These are phyloP conservation scores for Arachis monticola DNA, from an alignment of 331 rosid genomes.

Conservation along the genomic window DNA sequence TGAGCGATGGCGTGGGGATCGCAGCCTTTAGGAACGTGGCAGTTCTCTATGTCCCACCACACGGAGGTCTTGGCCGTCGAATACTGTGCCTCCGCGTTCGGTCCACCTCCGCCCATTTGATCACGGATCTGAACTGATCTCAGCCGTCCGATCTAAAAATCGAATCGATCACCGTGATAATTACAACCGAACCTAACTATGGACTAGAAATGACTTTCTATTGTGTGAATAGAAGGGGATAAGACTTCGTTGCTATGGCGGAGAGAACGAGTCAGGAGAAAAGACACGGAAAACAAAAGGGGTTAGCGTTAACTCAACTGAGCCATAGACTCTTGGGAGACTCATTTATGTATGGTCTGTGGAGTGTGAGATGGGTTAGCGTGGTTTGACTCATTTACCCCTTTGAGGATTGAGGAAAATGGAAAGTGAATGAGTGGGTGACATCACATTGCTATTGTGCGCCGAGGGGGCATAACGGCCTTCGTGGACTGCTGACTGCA, in stretches of 20 bases:
- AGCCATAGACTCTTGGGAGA: not conserved
- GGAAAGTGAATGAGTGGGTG: not conserved
- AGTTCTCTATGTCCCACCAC: slow-evolving; percentile 99
- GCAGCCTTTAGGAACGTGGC: slow-evolving; percentile 76
- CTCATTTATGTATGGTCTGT: not conserved
- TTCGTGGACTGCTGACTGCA: no score
- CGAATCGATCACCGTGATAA: not conserved
- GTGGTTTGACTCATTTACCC: slow-evolving; percentile 40
- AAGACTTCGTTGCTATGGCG: not conserved
- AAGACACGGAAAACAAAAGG: not conserved
- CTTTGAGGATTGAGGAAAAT: not conserved
- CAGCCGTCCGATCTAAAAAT: not conserved
- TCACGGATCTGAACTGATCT: slow-evolving; percentile 15
- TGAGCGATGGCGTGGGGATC: slow-evolving; percentile 87
- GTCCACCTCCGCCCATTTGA: slow-evolving; percentile 50
- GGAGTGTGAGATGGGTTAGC: not conserved
- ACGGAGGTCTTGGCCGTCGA: slow-evolving; percentile 76
- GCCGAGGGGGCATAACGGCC: not conserved
- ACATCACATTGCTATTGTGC: slow-evolving; percentile 4
- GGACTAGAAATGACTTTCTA: no score
- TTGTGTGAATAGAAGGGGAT: no score
- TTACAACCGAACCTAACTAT: not conserved
- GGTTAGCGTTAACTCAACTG: not conserved
- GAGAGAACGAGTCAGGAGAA: not conserved
- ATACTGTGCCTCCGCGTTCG: slow-evolving; percentile 71